phyloP scores from a whole-genome alignment of 1,284 basidiomycete species.

The Boletellus dicymbophilus region DNA sequence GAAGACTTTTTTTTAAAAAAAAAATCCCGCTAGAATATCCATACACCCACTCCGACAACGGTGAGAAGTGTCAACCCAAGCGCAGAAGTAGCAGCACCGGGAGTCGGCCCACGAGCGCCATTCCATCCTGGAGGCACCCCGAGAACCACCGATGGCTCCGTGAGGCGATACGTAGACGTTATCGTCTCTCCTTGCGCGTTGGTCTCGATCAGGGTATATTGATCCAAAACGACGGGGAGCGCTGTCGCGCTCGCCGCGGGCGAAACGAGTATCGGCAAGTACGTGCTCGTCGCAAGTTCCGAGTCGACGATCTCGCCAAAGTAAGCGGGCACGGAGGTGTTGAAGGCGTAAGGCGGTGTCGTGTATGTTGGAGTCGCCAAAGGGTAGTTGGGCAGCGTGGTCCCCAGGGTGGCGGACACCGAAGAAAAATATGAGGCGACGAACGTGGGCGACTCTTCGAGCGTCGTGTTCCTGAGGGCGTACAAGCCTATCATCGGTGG shows the following conservation, averaged over 20 bases:
- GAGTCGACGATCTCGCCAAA: conserved; percentile 54
- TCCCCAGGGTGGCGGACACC: conserved; percentile 64
- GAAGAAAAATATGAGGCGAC: conserved; percentile 62
- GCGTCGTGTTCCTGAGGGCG: conserved; percentile 47
- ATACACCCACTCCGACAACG: conserved; percentile 9
- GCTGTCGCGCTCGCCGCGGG: conserved; percentile 40
- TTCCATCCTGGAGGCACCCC: conserved; percentile 50
- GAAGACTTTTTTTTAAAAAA: too few species aligned
- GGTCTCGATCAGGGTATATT: conserved; percentile 48
- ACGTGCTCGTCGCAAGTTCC: conserved; percentile 70
- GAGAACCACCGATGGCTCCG: conserved; percentile 42
- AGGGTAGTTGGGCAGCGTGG: conserved; percentile 76
- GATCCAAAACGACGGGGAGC: conserved; percentile 48
- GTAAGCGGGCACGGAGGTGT: conserved; percentile 59
- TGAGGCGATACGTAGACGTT: conserved; percentile 46
- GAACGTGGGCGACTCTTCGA: conserved; percentile 39
- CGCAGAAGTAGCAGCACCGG: conserved; percentile 11
- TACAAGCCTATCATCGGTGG: conserved; percentile 76
- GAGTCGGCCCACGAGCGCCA: conserved; percentile 8
- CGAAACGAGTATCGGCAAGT: conserved; percentile 53
- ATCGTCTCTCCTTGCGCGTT: conserved; percentile 43
- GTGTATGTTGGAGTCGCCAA: conserved; percentile 67
- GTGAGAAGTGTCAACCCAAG: conserved; percentile 16
- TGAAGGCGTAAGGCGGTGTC: conserved; percentile 72
- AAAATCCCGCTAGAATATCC: conserved; percentile 18